A percentile compares a stretch with the other conserved stretches of the same genome.
Evolutionary conservation across 1,139 yeast genomes (phyloP).

Genomic region (Saccharomycopsis crataegensis): DNA sequence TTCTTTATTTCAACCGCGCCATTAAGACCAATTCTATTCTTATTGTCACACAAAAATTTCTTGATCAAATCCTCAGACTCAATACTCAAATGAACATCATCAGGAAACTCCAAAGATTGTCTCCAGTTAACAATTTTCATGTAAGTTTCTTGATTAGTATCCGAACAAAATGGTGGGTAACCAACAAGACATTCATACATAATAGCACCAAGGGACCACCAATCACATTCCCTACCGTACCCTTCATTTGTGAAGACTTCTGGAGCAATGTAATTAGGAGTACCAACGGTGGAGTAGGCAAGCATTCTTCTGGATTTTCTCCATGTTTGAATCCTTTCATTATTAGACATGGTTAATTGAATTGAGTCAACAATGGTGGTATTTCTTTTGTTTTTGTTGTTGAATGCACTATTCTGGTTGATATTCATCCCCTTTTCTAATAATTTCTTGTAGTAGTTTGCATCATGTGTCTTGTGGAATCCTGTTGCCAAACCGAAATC

Average conservation of each 20-base stretch:
- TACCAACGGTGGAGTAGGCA: conserved; percentile 50
- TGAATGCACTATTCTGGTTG: conserved; percentile 25
- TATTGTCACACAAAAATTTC: conserved; percentile 38
- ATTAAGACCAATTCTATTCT: conserved; percentile 52
- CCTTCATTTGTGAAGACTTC: conserved; percentile 42
- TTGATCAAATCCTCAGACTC: conserved; percentile 45
- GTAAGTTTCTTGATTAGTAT: conserved; percentile 47
- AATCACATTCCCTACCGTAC: conserved; percentile 49
- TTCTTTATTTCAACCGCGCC: conserved; percentile 91
- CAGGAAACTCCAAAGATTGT: conserved; percentile 43
- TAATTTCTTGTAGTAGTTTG: conserved; percentile 57
- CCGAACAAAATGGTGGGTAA: conserved; percentile 50
- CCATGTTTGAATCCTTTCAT: conserved; percentile 52
- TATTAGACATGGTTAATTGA: conserved; percentile 44
- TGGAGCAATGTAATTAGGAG: conserved; percentile 45
- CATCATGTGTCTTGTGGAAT: conserved; percentile 68
- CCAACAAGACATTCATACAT: conserved; percentile 51
- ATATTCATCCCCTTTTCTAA: conserved; percentile 46
- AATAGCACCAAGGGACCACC: conserved; percentile 53
- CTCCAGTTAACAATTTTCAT: conserved; percentile 47
- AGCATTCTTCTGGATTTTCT: conserved; percentile 39
- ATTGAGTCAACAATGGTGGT: conserved; percentile 88
- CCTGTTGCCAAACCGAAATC: conserved; percentile 81
- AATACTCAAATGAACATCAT: conserved; percentile 43
- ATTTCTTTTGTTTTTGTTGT: conserved; percentile 42